These are phyloP conservation scores for Saccharomycopsis selenospora DNA, from an alignment of 805 yeast species.

Conservation along the genomic window DNA sequence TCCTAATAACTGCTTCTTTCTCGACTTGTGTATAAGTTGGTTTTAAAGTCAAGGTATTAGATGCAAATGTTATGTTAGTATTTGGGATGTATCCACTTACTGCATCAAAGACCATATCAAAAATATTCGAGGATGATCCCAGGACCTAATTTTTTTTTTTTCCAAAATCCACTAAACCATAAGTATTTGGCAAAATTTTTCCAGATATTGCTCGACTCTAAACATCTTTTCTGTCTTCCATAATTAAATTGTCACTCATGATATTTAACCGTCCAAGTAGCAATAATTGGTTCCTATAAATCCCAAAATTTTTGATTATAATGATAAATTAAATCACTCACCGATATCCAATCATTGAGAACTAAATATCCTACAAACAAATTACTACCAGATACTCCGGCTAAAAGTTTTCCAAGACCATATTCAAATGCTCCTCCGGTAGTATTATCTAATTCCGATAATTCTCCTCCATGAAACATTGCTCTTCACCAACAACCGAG, in stretches of 20 bases:
- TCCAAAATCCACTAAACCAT: slow-evolving; percentile 44
- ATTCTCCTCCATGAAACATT: slow-evolving; percentile 73
- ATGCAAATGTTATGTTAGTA: slow-evolving; percentile 49
- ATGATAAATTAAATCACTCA: slow-evolving; percentile 48
- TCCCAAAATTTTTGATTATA: slow-evolving; percentile 57
- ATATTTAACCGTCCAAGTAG: too few relatives aligned
- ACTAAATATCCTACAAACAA: slow-evolving; percentile 71
- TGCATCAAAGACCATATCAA: too few relatives aligned
- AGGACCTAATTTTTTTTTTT: too few relatives aligned
- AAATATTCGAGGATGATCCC: slow-evolving; percentile 89
- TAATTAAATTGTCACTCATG: slow-evolving; percentile 45
- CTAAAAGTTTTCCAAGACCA: slow-evolving; percentile 65
- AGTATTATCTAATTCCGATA: slow-evolving; percentile 72
- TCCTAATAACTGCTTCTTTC: slow-evolving; percentile 50
- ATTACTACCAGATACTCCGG: slow-evolving; percentile 82
- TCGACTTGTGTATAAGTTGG: slow-evolving; percentile 52
- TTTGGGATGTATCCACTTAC: slow-evolving; percentile 71
- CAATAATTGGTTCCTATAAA: slow-evolving; percentile 49
- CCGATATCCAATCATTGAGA: slow-evolving; percentile 64
- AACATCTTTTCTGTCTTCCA: slow-evolving; percentile 47
- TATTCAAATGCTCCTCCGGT: slow-evolving; percentile 46
- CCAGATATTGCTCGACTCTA: slow-evolving; percentile 58
- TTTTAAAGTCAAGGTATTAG: slow-evolving; percentile 68
- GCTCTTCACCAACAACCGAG: slow-evolving; percentile 94
- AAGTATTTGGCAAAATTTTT: slow-evolving; percentile 28